phyloP scores from a whole-genome alignment of 1,284 basidiomycete genomes.

The Trametes sp. region DNA sequence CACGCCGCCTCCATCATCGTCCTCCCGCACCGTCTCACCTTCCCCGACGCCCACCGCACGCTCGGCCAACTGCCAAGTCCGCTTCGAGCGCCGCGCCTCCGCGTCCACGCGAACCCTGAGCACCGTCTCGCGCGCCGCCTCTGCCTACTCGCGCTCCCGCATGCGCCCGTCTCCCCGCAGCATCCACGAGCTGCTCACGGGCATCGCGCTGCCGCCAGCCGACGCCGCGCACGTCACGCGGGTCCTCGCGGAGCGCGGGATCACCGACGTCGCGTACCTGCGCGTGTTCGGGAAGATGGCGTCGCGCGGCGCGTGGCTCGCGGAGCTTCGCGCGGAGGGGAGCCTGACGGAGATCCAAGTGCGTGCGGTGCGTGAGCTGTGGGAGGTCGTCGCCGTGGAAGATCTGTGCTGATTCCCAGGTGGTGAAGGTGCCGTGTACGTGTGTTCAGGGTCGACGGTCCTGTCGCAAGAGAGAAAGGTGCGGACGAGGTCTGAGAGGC shows the following conservation, averaged over 20 bases:
- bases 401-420: neutral
- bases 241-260: conserved; percentile 1
- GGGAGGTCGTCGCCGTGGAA: neutral
- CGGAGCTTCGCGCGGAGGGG: conserved; percentile 7
- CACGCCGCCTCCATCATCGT: too few species aligned
- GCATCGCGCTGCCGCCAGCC: neutral
- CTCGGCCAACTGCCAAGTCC: too few species aligned
- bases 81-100: too few species aligned
- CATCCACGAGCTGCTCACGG: neutral
- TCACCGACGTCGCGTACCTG: conserved; percentile 4
- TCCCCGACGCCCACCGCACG: too few species aligned
- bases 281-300: conserved; percentile 8
- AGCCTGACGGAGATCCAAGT: conserved; percentile 8
- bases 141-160: too few species aligned
- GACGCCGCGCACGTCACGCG: conserved; percentile 8
- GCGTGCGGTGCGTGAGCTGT: conserved; percentile 10
- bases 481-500: neutral
- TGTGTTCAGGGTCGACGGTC: too few species aligned
- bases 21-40: too few species aligned
- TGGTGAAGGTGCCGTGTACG: neutral
- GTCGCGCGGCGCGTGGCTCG: conserved; percentile 10
- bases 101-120: too few species aligned
- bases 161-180: neutral
- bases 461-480: neutral
- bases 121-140: too few species aligned